These are phyloP conservation scores for Exophiala spinifera DNA, from an alignment of 2,329 filamentous ascomycete species.

Conservation along the genomic window DNA sequence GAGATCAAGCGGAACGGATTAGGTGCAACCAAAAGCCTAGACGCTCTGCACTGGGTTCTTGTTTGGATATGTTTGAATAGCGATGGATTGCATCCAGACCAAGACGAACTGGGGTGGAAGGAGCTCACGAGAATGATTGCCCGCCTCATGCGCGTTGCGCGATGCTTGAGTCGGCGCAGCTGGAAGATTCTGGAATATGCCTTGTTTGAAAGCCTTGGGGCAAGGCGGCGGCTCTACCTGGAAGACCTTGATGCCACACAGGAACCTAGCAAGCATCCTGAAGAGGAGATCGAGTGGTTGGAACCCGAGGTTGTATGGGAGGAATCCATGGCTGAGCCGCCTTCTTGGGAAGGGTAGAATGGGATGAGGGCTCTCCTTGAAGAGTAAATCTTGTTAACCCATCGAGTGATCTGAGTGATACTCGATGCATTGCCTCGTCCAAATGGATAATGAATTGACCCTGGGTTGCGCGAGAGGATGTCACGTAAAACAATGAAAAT, in stretches of 20 bases:
- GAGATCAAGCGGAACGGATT: no score
- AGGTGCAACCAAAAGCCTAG: no score
- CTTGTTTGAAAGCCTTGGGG: neutral
- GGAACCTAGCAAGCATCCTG: neutral
- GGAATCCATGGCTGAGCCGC: slow-evolving; percentile 1
- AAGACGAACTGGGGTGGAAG: no score
- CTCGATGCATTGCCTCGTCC: neutral
- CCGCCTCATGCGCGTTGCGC: no score
- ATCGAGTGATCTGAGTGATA: slow-evolving; percentile 1
- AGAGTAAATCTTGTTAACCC: slow-evolving; percentile 1
- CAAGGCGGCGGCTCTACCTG: neutral
- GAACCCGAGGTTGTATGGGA: slow-evolving; percentile 1
- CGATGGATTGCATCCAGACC: no score
- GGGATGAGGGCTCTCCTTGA: neutral
- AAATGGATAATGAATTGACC: neutral
- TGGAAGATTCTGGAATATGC: slow-evolving; percentile 1
- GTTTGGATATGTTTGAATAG: no score
- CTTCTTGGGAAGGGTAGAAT: slow-evolving; percentile 1
- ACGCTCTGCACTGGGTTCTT: no score
- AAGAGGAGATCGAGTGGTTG: neutral
- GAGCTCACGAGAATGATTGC: no score
- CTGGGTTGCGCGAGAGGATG: neutral
- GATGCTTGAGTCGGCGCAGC: neutral
- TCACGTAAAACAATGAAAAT: no score
- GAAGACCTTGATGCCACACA: slow-evolving; percentile 1